Base-by-base conservation (phyloP, 768 basidiomycete genomes). In the Boletus insuetus region DNA sequence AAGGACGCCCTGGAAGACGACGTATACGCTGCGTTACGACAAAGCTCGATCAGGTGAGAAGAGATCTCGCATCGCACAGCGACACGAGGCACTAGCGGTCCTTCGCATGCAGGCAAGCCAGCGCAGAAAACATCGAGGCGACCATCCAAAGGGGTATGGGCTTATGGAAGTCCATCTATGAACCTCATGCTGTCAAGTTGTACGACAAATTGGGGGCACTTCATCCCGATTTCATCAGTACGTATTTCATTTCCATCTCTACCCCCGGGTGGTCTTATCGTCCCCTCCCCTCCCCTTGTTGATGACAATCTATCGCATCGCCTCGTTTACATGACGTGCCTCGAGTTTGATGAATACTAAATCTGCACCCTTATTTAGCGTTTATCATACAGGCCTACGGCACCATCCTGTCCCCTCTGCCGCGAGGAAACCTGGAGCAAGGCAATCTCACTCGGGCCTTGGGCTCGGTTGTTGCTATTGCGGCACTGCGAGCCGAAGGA, bases 221-320 rank as follows among this genome's bases (percentile, higher is more conserved):
- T 76, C 94, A 96, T 73, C 94, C 94, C 57, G 94, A 96, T 79
- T 91, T 96, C 77, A 92, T 94, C 72, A 79, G 91, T 93, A 73
- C 77, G 90, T 84, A 65, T 29, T 56, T 63, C 61, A 61, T 63
- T 66, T 56, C 57, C 53, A 53, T 55, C 64, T 44, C 54, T 64
- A 64, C 70, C 69, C 69, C 69, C 26, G 26, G 26, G 65, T 73
- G 67, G 66, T 49, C 67, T 71, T 71, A 71, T 73, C 68, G 11
- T 67, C 48, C 35, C 54, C 48, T 54, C 46, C 49, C 14, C 38
- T 3, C 46, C 54, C 48, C 55, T 46, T 43, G 34, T 49, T 61
- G 65, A 58, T 71, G 65, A 60, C 61, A 64, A 69, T 65, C 61
- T 49, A 61, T 60, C 54, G 57, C 58, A 68, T 51, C 56, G 66